Evolutionary conservation across 2,329 filamentous ascomycete genomes (phyloP), one percentile per base, ranked within the genome.

Genomic region (Penicillium expansum): DNA sequence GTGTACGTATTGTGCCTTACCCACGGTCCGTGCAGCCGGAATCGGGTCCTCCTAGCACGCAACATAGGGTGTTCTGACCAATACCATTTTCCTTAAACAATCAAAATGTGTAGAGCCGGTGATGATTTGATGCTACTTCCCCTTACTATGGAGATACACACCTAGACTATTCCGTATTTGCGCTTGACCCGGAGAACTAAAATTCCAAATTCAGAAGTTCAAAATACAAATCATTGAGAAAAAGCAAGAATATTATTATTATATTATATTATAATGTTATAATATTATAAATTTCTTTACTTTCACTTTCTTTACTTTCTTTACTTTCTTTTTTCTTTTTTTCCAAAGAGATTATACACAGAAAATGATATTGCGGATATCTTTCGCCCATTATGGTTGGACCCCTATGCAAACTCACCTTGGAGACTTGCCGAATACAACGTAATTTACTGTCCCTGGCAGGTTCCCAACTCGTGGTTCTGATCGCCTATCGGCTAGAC

Each of bases 391-490:
- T 63, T 61, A 60, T 67, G 58, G 64, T 66, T 66, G 58, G 59
- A 66, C 63, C 63, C 60, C 63, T 65, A 64, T 62, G 55, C 61
- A 64, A 58, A 63, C 38, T 54, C 53, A 59, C 64, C 68, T 62
- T 62, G 49, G 62, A 64, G 59, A 63, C 52, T 52, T 64, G 47
- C 53, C 52, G 56, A 61, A 58, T 65, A 67, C 64, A 64, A 63
- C 61, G 49, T 60, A 63, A 57, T 63, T 62, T 50, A 33, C 58
- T 63, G 63, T 63, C 66, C 69, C 69, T 69, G 68, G 57, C 64
- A 65, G 62, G 62, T 60, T 60, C 56, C 57, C 48, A 62, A 58
- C 66, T 71, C 68, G 67, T 72, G 70, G 69, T 57, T 59, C 58
- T 61, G 58, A 62, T 64, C 62, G 39, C 22, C 39, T 60, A 32